phyloP scores from a whole-genome alignment of 345 rosid species.

The Syzygium oleosum region DNA sequence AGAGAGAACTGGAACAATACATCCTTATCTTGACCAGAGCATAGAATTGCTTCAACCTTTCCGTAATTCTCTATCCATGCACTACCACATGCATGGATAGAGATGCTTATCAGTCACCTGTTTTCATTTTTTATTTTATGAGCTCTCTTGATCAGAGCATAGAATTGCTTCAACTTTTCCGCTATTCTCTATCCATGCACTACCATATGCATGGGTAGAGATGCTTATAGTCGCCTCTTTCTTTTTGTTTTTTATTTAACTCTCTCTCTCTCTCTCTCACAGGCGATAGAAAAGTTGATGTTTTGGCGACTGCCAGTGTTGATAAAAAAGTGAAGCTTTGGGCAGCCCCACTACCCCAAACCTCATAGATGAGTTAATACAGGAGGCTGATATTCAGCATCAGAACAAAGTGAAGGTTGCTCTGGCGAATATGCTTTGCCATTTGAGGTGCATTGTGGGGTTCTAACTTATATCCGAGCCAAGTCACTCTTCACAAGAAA shows the following conservation, averaged over 20 bases:
- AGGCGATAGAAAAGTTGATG: slow-evolving; percentile 40
- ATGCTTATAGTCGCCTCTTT: not conserved
- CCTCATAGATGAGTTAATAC: not conserved
- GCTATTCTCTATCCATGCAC: not conserved
- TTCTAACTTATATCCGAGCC: not conserved
- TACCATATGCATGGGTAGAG: not conserved
- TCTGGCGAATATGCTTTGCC: not conserved
- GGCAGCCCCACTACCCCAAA: slow-evolving; percentile 48
- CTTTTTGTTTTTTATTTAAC: not conserved
- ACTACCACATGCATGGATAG: not conserved
- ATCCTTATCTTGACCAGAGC: not conserved
- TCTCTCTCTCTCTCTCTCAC: not conserved
- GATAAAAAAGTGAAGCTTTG: slow-evolving; percentile 96
- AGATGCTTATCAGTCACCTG: not conserved
- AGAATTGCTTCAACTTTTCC: not conserved
- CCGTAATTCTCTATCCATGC: not conserved
- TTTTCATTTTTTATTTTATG: not conserved
- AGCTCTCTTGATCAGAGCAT: not conserved
- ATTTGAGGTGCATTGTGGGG: not conserved
- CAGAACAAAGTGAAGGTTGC: not conserved
- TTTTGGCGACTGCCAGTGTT: slow-evolving; percentile 65
- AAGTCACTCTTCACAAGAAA: not conserved
- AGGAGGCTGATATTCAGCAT: not conserved
- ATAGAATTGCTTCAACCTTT: not conserved
- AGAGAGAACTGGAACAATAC: not conserved